Evolutionary conservation across 2,329 filamentous ascomycete species (phyloP).

Genomic region (Pestalotiopsis fici): DNA sequence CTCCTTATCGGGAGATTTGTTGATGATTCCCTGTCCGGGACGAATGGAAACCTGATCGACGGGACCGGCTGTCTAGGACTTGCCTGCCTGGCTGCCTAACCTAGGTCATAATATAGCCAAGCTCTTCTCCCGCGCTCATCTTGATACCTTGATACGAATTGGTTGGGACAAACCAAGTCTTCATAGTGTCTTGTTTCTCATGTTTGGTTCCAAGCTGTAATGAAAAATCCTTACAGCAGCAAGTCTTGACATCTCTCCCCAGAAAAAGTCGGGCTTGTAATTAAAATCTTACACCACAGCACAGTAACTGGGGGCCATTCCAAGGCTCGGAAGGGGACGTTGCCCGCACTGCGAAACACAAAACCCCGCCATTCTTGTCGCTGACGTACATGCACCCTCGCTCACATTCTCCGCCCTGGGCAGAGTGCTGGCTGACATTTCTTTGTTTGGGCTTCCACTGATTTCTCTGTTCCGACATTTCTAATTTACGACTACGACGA

Average conservation of each 20-base stretch:
- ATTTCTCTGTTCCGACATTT: background rate
- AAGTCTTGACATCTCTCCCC: background rate
- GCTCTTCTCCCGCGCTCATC: background rate
- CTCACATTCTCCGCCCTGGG: background rate
- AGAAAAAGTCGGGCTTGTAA: background rate
- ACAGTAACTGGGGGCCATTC: background rate
- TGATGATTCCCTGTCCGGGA: background rate
- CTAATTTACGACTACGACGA: background rate
- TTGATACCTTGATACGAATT: background rate
- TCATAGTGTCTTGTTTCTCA: no score
- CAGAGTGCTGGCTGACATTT: background rate
- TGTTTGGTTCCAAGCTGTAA: no score
- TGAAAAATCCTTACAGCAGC: no score
- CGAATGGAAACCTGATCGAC: background rate
- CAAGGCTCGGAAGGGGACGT: background rate
- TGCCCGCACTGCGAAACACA: slow-evolving; percentile 9
- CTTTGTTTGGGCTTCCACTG: background rate
- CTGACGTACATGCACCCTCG: slow-evolving; percentile 5
- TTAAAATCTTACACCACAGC: background rate
- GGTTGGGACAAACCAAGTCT: background rate
- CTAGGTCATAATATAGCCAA: background rate
- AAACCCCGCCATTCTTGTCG: slow-evolving; percentile 11
- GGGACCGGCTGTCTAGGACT: background rate
- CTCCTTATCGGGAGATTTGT: background rate
- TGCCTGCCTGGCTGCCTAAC: background rate